These are phyloP conservation scores for Candida nonsorbophila DNA, from an alignment of 805 yeast genomes.

Conservation along the genomic window DNA sequence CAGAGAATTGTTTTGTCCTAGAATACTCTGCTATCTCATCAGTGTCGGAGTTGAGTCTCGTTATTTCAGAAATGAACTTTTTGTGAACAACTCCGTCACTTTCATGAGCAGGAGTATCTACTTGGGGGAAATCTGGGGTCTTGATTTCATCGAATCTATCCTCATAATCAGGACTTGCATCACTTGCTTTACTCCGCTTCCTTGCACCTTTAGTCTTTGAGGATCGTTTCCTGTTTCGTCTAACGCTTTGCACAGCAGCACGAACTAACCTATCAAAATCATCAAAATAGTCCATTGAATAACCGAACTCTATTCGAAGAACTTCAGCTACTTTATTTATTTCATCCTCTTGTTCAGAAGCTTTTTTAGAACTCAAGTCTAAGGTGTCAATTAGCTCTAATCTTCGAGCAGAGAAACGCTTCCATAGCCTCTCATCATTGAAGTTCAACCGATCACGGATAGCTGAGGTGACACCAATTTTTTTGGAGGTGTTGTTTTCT, in stretches of 20 bases:
- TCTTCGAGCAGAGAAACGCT: constrained; percentile 82
- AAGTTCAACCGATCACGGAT: constrained; percentile 65
- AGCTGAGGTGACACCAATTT: constrained; percentile 50
- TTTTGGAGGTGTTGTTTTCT: constrained; percentile 16
- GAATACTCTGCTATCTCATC: constrained; percentile 32
- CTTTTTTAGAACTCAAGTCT: constrained; percentile 62
- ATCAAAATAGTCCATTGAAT: constrained; percentile 46
- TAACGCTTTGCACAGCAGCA: constrained; percentile 89
- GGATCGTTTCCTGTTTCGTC: constrained; percentile 79
- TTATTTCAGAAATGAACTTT: constrained; percentile 29
- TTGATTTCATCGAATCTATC: constrained; percentile 1
- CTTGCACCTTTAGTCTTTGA: constrained; percentile 19
- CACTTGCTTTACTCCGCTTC: constrained; percentile 2
- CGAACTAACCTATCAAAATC: constrained; percentile 89
- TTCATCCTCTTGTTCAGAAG: constrained; percentile 86
- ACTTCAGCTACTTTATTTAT: constrained; percentile 74
- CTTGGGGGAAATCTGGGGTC: neutral
- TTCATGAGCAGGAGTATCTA: neutral
- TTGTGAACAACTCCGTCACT: constrained; percentile 2
- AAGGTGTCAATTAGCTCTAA: constrained; percentile 81
- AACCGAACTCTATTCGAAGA: constrained; percentile 73
- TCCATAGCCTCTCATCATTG: constrained; percentile 81
- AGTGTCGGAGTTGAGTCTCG: constrained; percentile 26
- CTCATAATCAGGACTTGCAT: constrained; percentile 6
- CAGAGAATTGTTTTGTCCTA: constrained; percentile 19